Conservation (phyloP, 805 yeast genomes). For the Schwanniomyces sp. region DNA sequence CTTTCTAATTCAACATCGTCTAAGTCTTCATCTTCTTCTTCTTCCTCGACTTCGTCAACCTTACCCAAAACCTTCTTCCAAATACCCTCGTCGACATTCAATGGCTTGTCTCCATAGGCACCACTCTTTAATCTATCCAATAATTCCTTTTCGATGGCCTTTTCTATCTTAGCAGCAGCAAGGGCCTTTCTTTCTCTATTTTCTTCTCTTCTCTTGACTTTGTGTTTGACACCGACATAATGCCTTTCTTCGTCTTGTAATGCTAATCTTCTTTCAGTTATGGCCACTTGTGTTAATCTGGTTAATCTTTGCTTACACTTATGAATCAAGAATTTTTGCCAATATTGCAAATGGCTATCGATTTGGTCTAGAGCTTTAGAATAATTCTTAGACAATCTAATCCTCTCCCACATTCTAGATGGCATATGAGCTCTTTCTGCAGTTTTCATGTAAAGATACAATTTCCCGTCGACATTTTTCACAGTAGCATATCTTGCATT, state of each 20-base stretch:
- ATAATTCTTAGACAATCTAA: constrained; percentile 86
- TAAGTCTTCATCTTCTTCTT: constrained; percentile 62
- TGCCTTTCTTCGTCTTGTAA: constrained; percentile 89
- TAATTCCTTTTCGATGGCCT: constrained; percentile 93
- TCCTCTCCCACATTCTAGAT: constrained; percentile 90
- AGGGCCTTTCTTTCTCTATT: constrained; percentile 95
- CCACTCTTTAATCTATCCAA: constrained; percentile 94
- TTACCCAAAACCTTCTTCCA: constrained; percentile 92
- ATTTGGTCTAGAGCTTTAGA: constrained; percentile 84
- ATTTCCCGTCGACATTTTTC: constrained; percentile 72
- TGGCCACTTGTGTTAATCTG: constrained; percentile 90
- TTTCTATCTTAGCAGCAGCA: constrained; percentile 94
- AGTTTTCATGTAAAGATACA: constrained; percentile 91
- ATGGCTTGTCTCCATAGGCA: constrained; percentile 97
- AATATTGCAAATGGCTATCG: constrained; percentile 82
- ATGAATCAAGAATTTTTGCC: constrained; percentile 90
- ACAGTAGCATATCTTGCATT: constrained; percentile 90
- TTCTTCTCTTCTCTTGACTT: constrained; percentile 91
- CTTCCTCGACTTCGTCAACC: constrained; percentile 55
- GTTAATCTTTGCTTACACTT: constrained; percentile 96
- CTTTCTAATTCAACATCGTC: constrained; percentile 50
- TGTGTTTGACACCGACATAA: constrained; percentile 88
- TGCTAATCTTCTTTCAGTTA: constrained; percentile 91
- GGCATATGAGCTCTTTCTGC: constrained; percentile 98
- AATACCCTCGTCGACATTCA: constrained; percentile 92